These are phyloP conservation scores for Nidula niveotomentosa DNA, from an alignment of 1,284 basidiomycete species.

Conservation along the genomic window DNA sequence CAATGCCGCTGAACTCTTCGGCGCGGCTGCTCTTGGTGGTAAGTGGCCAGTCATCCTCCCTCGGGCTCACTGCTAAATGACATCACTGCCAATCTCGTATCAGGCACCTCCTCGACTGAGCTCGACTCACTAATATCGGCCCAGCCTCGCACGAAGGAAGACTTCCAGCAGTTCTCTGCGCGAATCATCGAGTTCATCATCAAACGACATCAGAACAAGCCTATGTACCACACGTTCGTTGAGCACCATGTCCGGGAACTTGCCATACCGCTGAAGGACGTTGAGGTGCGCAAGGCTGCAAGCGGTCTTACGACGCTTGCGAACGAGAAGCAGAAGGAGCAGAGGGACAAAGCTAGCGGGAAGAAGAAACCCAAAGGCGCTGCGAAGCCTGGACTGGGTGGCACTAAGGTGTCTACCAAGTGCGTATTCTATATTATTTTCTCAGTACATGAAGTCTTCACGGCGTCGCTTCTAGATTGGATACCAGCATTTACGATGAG, in stretches of 20 bases:
- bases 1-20: constrained; percentile 81
- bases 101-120: constrained; percentile 67
- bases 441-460: constrained; percentile 2
- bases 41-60: constrained; percentile 13
- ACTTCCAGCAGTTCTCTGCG: constrained; percentile 74
- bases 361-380: constrained; percentile 85
- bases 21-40: constrained; percentile 70
- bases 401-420: constrained; percentile 65
- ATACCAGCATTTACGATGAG: constrained; percentile 83
- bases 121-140: constrained; percentile 70
- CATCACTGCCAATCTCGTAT: neutral
- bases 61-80: neutral
- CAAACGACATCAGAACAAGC: constrained; percentile 77
- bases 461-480: constrained; percentile 46
- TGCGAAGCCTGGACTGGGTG: constrained; percentile 74
- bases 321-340: constrained; percentile 93
- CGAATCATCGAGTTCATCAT: constrained; percentile 74
- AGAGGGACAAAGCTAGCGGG: constrained; percentile 79
- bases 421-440: constrained; percentile 30
- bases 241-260: constrained; percentile 80
- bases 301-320: constrained; percentile 81
- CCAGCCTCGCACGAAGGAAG: constrained; percentile 83
- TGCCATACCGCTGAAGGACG: constrained; percentile 75
- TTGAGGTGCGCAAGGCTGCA: constrained; percentile 87
- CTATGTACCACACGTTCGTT: constrained; percentile 79